Percentiles rank a stretch among this genome's conserved stretches.
Evolutionary conservation across 2,329 filamentous ascomycete species (phyloP).

Genomic region (Fusarium udum): DNA sequence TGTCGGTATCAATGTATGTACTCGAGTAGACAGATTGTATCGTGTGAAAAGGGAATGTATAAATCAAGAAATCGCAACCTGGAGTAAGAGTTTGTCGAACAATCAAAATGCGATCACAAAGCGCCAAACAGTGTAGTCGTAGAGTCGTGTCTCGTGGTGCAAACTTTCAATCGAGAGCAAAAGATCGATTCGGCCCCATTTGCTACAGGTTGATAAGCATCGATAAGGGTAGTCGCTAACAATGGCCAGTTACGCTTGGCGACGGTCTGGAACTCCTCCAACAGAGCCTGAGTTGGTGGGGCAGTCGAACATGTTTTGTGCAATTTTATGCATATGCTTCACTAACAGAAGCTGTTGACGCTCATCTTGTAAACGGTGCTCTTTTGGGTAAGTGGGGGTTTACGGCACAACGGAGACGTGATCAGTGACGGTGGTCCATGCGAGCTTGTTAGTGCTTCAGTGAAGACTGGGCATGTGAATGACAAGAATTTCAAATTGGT

Average conservation of each 20-base stretch:
- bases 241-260: constrained; percentile 5
- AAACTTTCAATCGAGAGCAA: constrained; percentile 39
- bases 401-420: constrained; percentile 6
- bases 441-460: not conserved
- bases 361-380: constrained; percentile 1
- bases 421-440: not conserved
- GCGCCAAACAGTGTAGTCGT: constrained; percentile 3
- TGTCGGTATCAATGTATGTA: constrained; percentile 27
- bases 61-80: not conserved
- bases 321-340: constrained; percentile 1
- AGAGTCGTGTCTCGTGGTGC: constrained; percentile 24
- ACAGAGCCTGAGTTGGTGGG: not conserved
- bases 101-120: constrained; percentile 3
- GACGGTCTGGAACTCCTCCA: not conserved
- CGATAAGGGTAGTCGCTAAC: constrained; percentile 29
- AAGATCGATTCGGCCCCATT: constrained; percentile 30
- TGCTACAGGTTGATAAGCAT: constrained; percentile 26
- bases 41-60: not conserved
- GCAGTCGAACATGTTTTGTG: constrained; percentile 1
- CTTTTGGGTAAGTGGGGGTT: constrained; percentile 17
- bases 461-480: not conserved
- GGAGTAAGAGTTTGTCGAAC: not conserved
- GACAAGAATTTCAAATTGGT: not conserved
- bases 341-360: not conserved
- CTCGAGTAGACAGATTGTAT: not conserved